Percentiles rank a stretch among this genome's conserved stretches.
Conservation (phyloP, 148 eudicot species). For the Hydrangea macrophylla region DNA sequence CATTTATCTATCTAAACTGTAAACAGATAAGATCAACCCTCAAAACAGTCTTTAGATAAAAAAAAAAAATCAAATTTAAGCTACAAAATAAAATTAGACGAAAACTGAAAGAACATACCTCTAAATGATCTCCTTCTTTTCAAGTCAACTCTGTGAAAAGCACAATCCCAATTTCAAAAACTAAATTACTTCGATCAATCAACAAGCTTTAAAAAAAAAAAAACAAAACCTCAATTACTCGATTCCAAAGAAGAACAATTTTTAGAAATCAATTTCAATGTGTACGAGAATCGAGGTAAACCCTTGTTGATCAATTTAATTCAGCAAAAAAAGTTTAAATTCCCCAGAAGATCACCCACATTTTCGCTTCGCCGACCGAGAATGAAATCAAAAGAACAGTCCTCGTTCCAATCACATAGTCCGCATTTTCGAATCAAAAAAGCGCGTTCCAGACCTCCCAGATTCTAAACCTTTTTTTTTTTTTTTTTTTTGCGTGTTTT, state of each 20-base stretch:
- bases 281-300: too few relatives aligned
- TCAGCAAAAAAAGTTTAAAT: background rate
- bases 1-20: too few relatives aligned
- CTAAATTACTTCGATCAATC: background rate
- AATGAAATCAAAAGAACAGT: background rate
- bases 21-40: too few relatives aligned
- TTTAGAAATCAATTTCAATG: too few relatives aligned
- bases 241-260: background rate
- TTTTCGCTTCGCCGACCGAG: background rate
- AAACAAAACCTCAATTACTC: background rate
- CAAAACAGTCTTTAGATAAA: background rate
- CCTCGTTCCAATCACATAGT: background rate
- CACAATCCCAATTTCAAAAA: constrained; percentile 7
- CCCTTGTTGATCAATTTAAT: constrained; percentile 1
- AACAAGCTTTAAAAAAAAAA: background rate
- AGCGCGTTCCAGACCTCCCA: background rate
- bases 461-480: constrained; percentile 5
- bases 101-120: too few relatives aligned
- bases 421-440: background rate
- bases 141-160: constrained; percentile 3
- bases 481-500: background rate
- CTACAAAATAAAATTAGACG: too few relatives aligned
- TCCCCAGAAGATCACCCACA: constrained; percentile 12
- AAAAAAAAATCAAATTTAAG: too few relatives aligned
- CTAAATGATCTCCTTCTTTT: too few relatives aligned